Base-by-base conservation (phyloP, 2,329 filamentous ascomycete genomes). In the Neopestalotiopsis sp. region DNA sequence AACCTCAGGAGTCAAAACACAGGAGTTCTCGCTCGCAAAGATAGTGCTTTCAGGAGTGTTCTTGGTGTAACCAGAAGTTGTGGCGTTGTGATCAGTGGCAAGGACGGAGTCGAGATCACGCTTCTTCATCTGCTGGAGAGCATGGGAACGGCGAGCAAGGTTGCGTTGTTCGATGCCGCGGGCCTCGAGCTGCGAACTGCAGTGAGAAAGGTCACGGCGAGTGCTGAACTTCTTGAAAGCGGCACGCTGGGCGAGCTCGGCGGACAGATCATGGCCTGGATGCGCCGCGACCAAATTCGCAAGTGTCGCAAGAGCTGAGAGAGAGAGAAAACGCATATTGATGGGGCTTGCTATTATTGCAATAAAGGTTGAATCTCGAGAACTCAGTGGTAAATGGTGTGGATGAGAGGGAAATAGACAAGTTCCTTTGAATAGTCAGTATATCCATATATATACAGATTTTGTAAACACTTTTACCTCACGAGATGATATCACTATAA, bases 1-100 rank as follows among this genome's bases (percentile, higher is more conserved):
- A 28, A 83, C 82, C 74, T 88, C 86, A 0, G 85, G 85, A n/a
- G 80, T 84, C 32, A 88, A 78, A 32, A 87, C 77, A 71, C 86
- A 88, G 17, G 82, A 82, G 58, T 77, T 79, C 73, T 83, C 81
- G 1, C 42, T 49, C 1, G 42, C 42, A 49, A 86, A 86, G 34
- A 86, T 75, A 70, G 71, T 79, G 58, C 73, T 70, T 12, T 76
- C 73, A 17, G 78, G 73, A 12, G 81, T 82, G 66, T 74, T 70
- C 4, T 71, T 58, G 30, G 76, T 79, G 71, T 81, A 83, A n/a
- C 72, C 71, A 3, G 73, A 67, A 40, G 73, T 66, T 20, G 79
- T 79, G 62, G 81, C 81, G 70, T 81, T 78, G 57, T 59, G 57
- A 34, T 59, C 57, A 28, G 20, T 59, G 7, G 57, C 57, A 10